Percentiles rank a stretch among this genome's conserved stretches.
Conservation (phyloP, 495 filamentous ascomycete genomes). For the Hypomontagnella monticulosa region DNA sequence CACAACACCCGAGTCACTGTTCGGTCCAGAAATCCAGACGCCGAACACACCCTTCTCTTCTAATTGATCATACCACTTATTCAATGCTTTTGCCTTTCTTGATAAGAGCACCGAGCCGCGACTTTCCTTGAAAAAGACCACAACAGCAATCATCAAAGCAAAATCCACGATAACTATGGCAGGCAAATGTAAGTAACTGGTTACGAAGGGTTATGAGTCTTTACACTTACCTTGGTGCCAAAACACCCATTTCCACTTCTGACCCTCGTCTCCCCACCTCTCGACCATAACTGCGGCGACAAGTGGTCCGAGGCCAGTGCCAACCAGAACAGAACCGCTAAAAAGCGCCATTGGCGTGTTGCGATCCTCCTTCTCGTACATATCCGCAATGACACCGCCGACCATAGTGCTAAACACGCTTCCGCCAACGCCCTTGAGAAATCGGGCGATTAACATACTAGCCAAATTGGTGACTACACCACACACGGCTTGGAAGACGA, state of each 20-base stretch:
- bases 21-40: conserved; percentile 51
- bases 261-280: conserved; percentile 45
- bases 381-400: conserved; percentile 88
- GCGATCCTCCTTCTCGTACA: conserved; percentile 80
- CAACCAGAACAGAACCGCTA: conserved; percentile 76
- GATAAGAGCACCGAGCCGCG: conserved; percentile 83
- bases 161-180: conserved; percentile 69
- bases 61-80: conserved; percentile 79
- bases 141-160: conserved; percentile 68
- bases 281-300: conserved; percentile 75
- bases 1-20: conserved; percentile 2
- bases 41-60: conserved; percentile 74
- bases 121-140: conserved; percentile 81
- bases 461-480: conserved; percentile 75
- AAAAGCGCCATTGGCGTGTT: conserved; percentile 94
- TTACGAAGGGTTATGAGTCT: neutral
- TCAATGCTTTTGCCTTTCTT: conserved; percentile 76
- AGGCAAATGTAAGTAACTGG: conserved; percentile 3
- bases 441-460: conserved; percentile 80
- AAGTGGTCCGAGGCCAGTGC: conserved; percentile 84
- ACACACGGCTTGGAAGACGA: conserved; percentile 75
- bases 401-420: conserved; percentile 93
- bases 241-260: conserved; percentile 88
- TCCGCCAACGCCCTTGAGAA: conserved; percentile 77
- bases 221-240: conserved; percentile 37